A percentile compares a stretch with the other conserved stretches of the same genome.
These are phyloP conservation scores for Penicillium italicum DNA, from an alignment of 2,329 filamentous ascomycete genomes.

Conservation along the genomic window DNA sequence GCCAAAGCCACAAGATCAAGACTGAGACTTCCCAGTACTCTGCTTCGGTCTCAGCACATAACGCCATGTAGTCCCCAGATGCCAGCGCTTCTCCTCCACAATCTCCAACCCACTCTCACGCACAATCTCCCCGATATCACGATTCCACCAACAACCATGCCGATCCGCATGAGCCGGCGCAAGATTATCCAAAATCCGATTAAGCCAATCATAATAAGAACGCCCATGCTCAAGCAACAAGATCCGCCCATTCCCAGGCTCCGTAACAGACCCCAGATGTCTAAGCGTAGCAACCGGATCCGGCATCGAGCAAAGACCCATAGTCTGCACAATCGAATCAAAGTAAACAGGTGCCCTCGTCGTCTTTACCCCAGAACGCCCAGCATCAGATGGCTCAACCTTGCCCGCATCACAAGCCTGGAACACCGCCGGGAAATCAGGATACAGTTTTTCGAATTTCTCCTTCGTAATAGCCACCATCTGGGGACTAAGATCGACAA, in stretches of 20 bases:
- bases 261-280: constrained; percentile 40
- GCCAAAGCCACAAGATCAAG: not conserved
- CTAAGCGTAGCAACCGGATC: constrained; percentile 42
- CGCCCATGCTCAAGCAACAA: constrained; percentile 50
- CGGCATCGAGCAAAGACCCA: constrained; percentile 50
- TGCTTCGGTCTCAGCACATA: constrained; percentile 38
- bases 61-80: constrained; percentile 50
- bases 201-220: constrained; percentile 47
- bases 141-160: constrained; percentile 54
- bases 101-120: constrained; percentile 47
- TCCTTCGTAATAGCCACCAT: constrained; percentile 47
- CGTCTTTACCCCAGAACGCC: not conserved
- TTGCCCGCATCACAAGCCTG: constrained; percentile 36
- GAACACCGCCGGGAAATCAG: constrained; percentile 35
- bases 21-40: not conserved
- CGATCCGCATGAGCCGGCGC: constrained; percentile 48
- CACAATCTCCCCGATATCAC: constrained; percentile 50
- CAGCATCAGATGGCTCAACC: constrained; percentile 17
- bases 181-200: constrained; percentile 46
- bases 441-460: constrained; percentile 42
- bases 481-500: constrained; percentile 48
- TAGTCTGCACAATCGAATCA: constrained; percentile 50
- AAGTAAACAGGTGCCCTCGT: constrained; percentile 27
- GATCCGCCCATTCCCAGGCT: constrained; percentile 42
- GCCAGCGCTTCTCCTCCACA: constrained; percentile 45